Evolutionary conservation across 257 asterid species (phyloP).

Genomic region (Fraxinus pennsylvanica): DNA sequence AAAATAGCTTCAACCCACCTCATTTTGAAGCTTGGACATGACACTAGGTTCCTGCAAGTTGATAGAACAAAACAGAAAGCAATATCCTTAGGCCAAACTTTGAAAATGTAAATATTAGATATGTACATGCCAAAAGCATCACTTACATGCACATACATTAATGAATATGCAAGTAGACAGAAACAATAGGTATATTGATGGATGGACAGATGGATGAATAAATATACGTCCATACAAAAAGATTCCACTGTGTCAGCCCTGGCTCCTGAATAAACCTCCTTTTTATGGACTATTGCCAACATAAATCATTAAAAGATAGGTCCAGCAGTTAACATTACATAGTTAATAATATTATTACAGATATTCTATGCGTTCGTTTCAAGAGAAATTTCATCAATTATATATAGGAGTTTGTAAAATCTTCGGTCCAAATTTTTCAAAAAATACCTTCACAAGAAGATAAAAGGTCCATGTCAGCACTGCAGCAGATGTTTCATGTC

Average conservation of each 20-base stretch:
- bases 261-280: not conserved
- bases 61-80: constrained; percentile 17
- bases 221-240: not conserved
- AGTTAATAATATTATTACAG: not conserved
- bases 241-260: not conserved
- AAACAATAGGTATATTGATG: not conserved
- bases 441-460: constrained; percentile 76
- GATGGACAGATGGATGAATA: not conserved
- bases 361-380: not conserved
- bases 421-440: constrained; percentile 4
- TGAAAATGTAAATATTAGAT: not conserved
- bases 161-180: not conserved
- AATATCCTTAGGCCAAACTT: not conserved
- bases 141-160: not conserved
- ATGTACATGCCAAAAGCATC: not conserved
- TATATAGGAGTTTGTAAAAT: not conserved
- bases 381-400: not conserved
- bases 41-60: constrained; percentile 77
- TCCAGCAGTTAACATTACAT: not conserved
- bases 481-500: constrained; percentile 99
- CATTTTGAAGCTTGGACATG: constrained; percentile 90
- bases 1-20: constrained; percentile 50
- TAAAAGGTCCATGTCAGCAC: constrained; percentile 97
- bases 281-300: not conserved
- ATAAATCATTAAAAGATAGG: not conserved